Evolutionary conservation across 2,329 filamentous ascomycete species (phyloP), one percentile per base, ranked within the genome.

Genomic region (Sporothrix curviconia): DNA sequence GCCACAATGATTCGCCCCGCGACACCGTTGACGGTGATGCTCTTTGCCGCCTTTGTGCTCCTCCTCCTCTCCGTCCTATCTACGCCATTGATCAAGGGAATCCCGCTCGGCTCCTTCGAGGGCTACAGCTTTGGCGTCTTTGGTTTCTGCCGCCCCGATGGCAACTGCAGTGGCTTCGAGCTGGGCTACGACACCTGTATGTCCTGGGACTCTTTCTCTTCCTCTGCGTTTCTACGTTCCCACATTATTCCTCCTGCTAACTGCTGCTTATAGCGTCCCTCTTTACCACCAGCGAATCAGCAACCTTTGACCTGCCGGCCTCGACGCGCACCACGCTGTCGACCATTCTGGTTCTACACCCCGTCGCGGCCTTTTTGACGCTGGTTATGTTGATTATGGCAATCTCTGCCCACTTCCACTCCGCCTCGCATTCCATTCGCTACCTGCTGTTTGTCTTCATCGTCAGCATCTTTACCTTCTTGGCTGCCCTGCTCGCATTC

Each of bases 121-220:
- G 85, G 86, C 65, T 83, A 89, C 64, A 85, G 85, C 64, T 96
- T 95, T 76, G 94, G 94, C 50, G 92, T 97, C 50, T 92, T 97
- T 75, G 94, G 94, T 25, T 95, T 84, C 67, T 99, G 94, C 72
- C 78, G 83, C 63, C 76, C 74, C 39, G 71, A 76, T 60, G 69
- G 69, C 61, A 67, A 72, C 59, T 97, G 94, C 72, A 89, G 82
- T 66, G 76, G 77, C 40, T 83, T 92, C 63, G 82, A 86, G 68
- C 82, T 99, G 65, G 94, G 92, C 69, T 99, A 97, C 73, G 84
- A 87, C 68, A 86, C 86, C 64, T 81, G 91, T 96, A 77, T 66
- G 85, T 58, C 12, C 8, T 46, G n/a, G 22, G 25, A n/a, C 25
- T 43, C 19, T 40, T 14, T 28, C 28, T 19, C 57, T 30, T 49